These are phyloP conservation scores for Talaromyces albobiverticillius DNA, from an alignment of 2,329 filamentous ascomycete species.

Conservation along the genomic window DNA sequence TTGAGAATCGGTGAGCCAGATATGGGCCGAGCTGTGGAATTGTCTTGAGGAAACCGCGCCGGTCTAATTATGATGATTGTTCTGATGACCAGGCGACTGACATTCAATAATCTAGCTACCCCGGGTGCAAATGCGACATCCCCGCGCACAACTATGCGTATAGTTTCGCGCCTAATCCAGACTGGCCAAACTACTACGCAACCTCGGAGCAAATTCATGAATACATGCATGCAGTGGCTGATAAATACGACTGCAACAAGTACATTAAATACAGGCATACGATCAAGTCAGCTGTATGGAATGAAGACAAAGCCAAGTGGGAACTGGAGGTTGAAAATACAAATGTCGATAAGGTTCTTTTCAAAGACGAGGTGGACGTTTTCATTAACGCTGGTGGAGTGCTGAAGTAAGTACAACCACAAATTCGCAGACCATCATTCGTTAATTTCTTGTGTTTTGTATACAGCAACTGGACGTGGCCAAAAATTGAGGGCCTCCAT, in stretches of 20 bases:
- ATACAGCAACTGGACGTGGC: conserved; percentile 13
- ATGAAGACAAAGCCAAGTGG: conserved; percentile 27
- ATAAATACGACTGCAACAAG: conserved; percentile 24
- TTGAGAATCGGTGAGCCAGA: conserved; percentile 11
- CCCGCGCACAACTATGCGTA: conserved; percentile 4
- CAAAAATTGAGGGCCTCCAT: conserved; percentile 31
- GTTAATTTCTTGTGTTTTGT: no score
- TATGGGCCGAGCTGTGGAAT: no score
- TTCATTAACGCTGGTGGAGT: conserved; percentile 28
- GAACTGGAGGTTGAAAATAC: conserved; percentile 21
- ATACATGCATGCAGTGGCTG: conserved; percentile 21
- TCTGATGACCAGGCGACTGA: no score
- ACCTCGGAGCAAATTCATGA: conserved; percentile 24
- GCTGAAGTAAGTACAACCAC: conserved; percentile 19
- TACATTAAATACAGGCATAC: conserved; percentile 25
- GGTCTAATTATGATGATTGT: no score
- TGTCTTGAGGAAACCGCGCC: no score
- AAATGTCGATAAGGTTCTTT: conserved; percentile 4
- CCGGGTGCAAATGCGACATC: conserved; percentile 5
- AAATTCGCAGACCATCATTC: no score
- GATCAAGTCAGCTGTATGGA: conserved; percentile 26
- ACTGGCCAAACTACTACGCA: conserved; percentile 22
- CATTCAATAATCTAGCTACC: not conserved
- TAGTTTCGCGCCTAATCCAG: not conserved
- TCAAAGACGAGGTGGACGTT: conserved; percentile 22